phyloP scores from a whole-genome alignment of 768 basidiomycete genomes.

The Suillus plorans region DNA sequence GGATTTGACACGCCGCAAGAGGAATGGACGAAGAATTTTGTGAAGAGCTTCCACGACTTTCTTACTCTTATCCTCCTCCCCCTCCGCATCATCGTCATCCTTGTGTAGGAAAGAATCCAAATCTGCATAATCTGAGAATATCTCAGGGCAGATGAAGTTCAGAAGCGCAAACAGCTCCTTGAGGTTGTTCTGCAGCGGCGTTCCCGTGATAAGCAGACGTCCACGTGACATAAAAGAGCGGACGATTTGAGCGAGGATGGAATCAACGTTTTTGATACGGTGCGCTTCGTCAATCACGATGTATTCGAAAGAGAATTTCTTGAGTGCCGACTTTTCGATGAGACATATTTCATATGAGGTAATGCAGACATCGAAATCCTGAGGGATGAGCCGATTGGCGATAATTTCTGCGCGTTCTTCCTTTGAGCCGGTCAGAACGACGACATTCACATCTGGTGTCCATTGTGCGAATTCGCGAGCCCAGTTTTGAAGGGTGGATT shows the following conservation, averaged over 20 bases:
- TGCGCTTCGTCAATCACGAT: conserved; percentile 99
- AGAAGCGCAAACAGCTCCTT: conserved; percentile 91
- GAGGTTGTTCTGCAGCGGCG: conserved; percentile 94
- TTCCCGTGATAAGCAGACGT: conserved; percentile 92
- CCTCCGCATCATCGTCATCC: conserved; percentile 65
- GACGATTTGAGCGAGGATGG: conserved; percentile 92
- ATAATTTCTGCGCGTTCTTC: conserved; percentile 89
- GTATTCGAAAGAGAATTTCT: conserved; percentile 96
- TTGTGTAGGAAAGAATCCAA: conserved; percentile 94
- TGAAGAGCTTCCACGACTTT: conserved; percentile 96
- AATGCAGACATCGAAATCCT: conserved; percentile 92
- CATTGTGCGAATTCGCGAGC: conserved; percentile 87
- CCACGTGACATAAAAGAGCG: conserved; percentile 87
- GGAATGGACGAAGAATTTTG: conserved; percentile 93
- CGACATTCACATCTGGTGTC: conserved; percentile 85
- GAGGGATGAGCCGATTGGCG: conserved; percentile 71
- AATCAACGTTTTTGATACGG: conserved; percentile 98
- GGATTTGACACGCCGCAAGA: conserved; percentile 89
- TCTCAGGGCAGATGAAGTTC: conserved; percentile 97
- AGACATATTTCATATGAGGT: conserved; percentile 97
- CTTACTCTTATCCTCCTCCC: conserved; percentile 82
- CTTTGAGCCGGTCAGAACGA: conserved; percentile 81
- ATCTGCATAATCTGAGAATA: conserved; percentile 89
- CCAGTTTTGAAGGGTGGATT: conserved; percentile 98
- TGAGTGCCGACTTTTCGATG: conserved; percentile 88